Conservation (phyloP, 352 stramenopile species). For the Phytophthora ramorum region DNA sequence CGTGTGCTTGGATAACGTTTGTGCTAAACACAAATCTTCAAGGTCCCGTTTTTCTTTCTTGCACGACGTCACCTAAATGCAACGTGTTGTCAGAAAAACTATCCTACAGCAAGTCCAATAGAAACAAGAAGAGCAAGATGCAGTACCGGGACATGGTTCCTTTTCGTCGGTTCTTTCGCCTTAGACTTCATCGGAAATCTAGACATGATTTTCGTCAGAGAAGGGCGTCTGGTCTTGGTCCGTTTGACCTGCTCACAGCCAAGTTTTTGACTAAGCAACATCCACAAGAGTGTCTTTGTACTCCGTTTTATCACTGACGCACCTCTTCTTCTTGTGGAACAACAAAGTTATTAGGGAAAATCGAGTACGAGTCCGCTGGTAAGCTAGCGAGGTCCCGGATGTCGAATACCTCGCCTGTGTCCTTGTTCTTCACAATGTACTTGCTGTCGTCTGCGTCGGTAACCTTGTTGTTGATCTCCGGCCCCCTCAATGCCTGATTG, state of each 20-base stretch:
- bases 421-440: slow-evolving; percentile 83
- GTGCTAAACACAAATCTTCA: slow-evolving; percentile 63
- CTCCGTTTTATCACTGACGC: not conserved
- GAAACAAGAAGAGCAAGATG: not conserved
- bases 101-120: not conserved
- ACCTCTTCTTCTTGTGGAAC: slow-evolving; percentile 52
- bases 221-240: slow-evolving; percentile 61
- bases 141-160: slow-evolving; percentile 67
- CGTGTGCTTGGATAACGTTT: slow-evolving; percentile 75
- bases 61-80: slow-evolving; percentile 56
- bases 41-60: slow-evolving; percentile 87
- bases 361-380: slow-evolving; percentile 72
- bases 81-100: slow-evolving; percentile 5
- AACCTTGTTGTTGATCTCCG: slow-evolving; percentile 24
- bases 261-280: slow-evolving; percentile 1
- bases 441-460: slow-evolving; percentile 55
- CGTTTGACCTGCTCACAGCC: slow-evolving; percentile 42
- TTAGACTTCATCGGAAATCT: slow-evolving; percentile 80
- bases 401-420: slow-evolving; percentile 83
- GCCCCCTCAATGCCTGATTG: slow-evolving; percentile 10
- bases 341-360: slow-evolving; percentile 79
- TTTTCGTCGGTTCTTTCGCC: slow-evolving; percentile 53
- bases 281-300: not conserved
- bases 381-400: slow-evolving; percentile 70
- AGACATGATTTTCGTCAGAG: slow-evolving; percentile 70